Conservation (phyloP, 805 yeast genomes). For the Cyberlindnera euphorbiiphila region DNA sequence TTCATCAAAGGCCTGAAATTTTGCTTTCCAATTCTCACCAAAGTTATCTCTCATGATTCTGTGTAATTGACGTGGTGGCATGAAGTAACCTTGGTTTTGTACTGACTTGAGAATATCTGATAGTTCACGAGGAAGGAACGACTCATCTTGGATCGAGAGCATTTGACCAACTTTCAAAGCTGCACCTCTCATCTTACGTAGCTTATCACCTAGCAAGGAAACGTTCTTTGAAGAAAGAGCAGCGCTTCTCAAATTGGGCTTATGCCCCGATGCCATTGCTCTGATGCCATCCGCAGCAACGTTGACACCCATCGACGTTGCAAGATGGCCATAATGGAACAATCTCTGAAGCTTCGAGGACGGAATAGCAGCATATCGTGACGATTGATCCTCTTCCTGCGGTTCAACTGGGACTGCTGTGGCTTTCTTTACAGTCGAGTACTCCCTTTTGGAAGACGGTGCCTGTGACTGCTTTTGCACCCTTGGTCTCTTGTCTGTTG, state of each 20-base stretch:
- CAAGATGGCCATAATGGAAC: conserved; percentile 88
- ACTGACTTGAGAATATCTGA: conserved; percentile 78
- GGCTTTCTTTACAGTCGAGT: conserved; percentile 16
- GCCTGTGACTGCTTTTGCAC: not conserved
- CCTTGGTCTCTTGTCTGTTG: conserved; percentile 10
- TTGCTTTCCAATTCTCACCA: conserved; percentile 73
- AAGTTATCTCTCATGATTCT: conserved; percentile 67
- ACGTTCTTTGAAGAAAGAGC: conserved; percentile 79
- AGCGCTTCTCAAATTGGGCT: conserved; percentile 49
- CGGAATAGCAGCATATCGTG: conserved; percentile 74
- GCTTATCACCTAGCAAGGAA: conserved; percentile 81
- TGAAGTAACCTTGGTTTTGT: conserved; percentile 92
- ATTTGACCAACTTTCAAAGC: conserved; percentile 97
- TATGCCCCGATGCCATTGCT: conserved; percentile 54
- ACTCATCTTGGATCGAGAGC: conserved; percentile 89
- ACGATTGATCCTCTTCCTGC: conserved; percentile 30
- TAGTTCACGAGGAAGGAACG: conserved; percentile 79
- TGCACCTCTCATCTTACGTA: conserved; percentile 97
- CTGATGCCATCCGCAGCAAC: conserved; percentile 75
- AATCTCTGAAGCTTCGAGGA: conserved; percentile 81
- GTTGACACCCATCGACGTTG: conserved; percentile 86
- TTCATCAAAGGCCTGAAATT: conserved; percentile 74
- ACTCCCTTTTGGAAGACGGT: conserved; percentile 11
- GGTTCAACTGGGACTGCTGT: conserved; percentile 15
- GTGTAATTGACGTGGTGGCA: conserved; percentile 91